These are phyloP conservation scores for Stylosanthes scabra DNA, from an alignment of 331 rosid species.

Conservation along the genomic window DNA sequence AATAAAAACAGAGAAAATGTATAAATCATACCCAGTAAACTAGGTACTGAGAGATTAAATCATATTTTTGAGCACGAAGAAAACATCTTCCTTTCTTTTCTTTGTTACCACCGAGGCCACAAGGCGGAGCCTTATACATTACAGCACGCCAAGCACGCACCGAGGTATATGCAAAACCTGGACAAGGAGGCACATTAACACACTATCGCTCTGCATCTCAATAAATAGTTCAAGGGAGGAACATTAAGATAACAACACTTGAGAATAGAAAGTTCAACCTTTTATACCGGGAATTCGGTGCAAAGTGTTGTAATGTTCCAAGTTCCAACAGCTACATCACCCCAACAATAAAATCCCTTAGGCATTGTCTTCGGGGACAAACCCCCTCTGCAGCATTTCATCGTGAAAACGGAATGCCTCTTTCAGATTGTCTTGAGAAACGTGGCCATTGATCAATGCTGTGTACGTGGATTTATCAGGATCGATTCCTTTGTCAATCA, in stretches of 20 bases:
- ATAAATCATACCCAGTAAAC: background rate
- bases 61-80: background rate
- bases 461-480: constrained; percentile 84
- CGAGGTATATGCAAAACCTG: constrained; percentile 19
- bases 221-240: constrained; percentile 20
- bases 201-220: background rate
- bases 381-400: constrained; percentile 90
- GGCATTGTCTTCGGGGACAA: constrained; percentile 86
- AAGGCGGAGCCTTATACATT: constrained; percentile 29
- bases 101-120: too few species aligned
- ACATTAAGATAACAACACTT: constrained; percentile 19
- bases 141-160: background rate
- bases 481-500: constrained; percentile 72
- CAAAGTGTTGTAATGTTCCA: constrained; percentile 5
- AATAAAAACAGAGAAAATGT: background rate
- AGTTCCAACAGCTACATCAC: constrained; percentile 1
- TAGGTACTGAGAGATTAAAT: background rate
- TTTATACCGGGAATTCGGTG: constrained; percentile 22
- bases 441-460: constrained; percentile 80
- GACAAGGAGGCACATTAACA: constrained; percentile 3
- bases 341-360: constrained; percentile 38
- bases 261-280: constrained; percentile 42
- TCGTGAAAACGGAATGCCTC: constrained; percentile 90
- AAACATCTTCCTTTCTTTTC: background rate
- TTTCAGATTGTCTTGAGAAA: constrained; percentile 77